These are phyloP conservation scores for Paradendryphiella salina DNA, from an alignment of 2,329 filamentous ascomycete species.

Conservation along the genomic window DNA sequence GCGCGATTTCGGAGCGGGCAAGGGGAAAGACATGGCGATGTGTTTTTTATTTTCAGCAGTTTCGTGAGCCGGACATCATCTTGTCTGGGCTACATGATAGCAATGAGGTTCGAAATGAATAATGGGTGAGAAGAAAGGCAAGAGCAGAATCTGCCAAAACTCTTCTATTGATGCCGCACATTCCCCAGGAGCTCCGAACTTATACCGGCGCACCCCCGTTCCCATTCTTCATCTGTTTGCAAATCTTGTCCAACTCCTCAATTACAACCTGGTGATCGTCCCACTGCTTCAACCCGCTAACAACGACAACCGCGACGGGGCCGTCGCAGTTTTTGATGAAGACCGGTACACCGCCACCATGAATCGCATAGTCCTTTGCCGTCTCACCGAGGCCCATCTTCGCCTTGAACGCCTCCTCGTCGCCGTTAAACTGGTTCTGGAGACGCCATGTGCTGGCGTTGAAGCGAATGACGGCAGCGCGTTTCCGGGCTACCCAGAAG, in stretches of 20 bases:
- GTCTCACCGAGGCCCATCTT: slow-evolving; percentile 63
- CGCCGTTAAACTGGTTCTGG: slow-evolving; percentile 65
- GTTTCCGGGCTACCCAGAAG: slow-evolving; percentile 65
- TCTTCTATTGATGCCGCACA: background rate
- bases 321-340: slow-evolving; percentile 71
- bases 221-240: slow-evolving; percentile 15
- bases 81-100: no score
- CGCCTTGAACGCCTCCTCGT: slow-evolving; percentile 66
- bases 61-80: no score
- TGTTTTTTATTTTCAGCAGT: no score
- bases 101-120: no score
- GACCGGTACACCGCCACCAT: slow-evolving; percentile 75
- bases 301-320: slow-evolving; percentile 72
- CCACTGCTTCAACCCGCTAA: slow-evolving; percentile 76
- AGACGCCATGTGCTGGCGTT: slow-evolving; percentile 70
- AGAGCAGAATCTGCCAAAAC: background rate
- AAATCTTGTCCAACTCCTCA: slow-evolving; percentile 49
- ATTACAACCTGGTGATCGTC: slow-evolving; percentile 78
- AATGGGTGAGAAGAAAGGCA: background rate
- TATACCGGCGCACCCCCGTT: background rate
- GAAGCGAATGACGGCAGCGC: slow-evolving; percentile 71
- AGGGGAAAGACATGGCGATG: no score
- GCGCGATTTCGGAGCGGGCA: no score
- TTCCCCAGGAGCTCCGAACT: background rate
- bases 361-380: slow-evolving; percentile 69